Conservation (phyloP, 2,329 filamentous ascomycete species). For the Purpureocillium takamizusanense region DNA sequence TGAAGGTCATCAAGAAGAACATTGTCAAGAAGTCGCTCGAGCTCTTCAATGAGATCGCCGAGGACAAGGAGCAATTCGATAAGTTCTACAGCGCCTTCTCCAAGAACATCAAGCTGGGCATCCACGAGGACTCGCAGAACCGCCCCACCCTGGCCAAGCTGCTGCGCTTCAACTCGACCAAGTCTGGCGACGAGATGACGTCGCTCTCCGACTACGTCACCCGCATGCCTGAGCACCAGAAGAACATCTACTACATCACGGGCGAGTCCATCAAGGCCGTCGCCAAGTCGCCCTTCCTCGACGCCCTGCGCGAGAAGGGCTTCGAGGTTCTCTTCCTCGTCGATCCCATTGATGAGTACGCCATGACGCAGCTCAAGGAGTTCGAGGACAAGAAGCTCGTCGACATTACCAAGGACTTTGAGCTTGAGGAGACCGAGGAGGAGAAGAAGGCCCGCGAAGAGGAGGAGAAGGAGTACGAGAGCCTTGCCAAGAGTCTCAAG, state of each 20-base stretch:
- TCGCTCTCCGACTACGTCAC: conserved; percentile 97
- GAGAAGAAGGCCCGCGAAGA: conserved; percentile 94
- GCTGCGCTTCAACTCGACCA: conserved; percentile 97
- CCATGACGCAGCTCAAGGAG: conserved; percentile 99
- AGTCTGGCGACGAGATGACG: conserved; percentile 92
- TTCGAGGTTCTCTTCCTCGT: conserved; percentile 99
- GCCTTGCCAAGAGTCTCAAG: conserved; percentile 93
- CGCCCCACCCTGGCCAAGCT: conserved; percentile 89
- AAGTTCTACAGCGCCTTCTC: conserved; percentile 99
- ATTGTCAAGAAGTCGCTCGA: conserved; percentile 99
- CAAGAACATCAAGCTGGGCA: conserved; percentile 99
- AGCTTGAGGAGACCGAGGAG: conserved; percentile 99
- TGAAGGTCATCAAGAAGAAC: conserved; percentile 99
- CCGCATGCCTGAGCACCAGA: conserved; percentile 99
- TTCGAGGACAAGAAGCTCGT: conserved; percentile 99
- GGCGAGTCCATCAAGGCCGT: conserved; percentile 99
- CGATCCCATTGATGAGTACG: conserved; percentile 98
- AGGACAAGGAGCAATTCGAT: conserved; percentile 99
- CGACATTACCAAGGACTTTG: conserved; percentile 99
- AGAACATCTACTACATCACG: conserved; percentile 99
- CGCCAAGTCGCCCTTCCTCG: conserved; percentile 95
- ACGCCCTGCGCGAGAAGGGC: conserved; percentile 96
- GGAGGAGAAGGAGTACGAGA: conserved; percentile 98
- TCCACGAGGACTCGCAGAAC: conserved; percentile 99
- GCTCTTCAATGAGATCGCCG: conserved; percentile 97